These are phyloP conservation scores for Bipolaris bicolor DNA, from an alignment of 2,329 filamentous ascomycete species.

Conservation along the genomic window DNA sequence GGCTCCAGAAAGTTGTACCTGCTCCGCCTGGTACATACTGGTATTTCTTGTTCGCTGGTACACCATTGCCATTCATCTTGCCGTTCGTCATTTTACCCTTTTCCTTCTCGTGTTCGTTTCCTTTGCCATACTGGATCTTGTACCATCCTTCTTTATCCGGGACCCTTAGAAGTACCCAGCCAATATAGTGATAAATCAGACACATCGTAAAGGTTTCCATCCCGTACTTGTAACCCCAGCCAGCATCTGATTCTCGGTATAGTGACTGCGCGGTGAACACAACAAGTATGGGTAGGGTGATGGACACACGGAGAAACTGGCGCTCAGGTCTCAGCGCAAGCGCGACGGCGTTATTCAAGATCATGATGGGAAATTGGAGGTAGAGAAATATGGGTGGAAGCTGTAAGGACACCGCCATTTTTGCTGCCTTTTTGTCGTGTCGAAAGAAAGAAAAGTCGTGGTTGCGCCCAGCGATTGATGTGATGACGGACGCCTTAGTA, in stretches of 20 bases:
- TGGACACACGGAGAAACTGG: conserved; percentile 12
- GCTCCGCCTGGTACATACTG: background rate
- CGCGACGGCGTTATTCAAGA: conserved; percentile 19
- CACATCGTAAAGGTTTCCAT: conserved; percentile 16
- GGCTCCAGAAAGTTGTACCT: conserved; percentile 15
- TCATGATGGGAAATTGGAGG: conserved; percentile 24
- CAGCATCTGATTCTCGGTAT: conserved; percentile 16
- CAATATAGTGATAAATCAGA: conserved; percentile 21
- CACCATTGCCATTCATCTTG: background rate
- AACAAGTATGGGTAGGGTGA: conserved; percentile 23
- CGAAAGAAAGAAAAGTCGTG: background rate
- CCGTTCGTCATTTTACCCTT: background rate
- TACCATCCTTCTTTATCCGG: conserved; percentile 36
- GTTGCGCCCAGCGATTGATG: no score
- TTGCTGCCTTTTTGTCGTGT: background rate
- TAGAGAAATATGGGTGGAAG: conserved; percentile 13
- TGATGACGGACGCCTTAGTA: background rate
- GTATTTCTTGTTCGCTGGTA: conserved; percentile 1
- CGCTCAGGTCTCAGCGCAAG: conserved; percentile 20
- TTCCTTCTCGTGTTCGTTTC: background rate
- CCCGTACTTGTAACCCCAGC: conserved; percentile 25
- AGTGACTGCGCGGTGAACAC: conserved; percentile 28
- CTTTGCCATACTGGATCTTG: conserved; percentile 22
- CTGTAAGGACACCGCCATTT: conserved; percentile 9
- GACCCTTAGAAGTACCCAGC: conserved; percentile 29